phyloP scores from a whole-genome alignment of 2,329 filamentous ascomycete species.

The Leptographium wingfieldii region DNA sequence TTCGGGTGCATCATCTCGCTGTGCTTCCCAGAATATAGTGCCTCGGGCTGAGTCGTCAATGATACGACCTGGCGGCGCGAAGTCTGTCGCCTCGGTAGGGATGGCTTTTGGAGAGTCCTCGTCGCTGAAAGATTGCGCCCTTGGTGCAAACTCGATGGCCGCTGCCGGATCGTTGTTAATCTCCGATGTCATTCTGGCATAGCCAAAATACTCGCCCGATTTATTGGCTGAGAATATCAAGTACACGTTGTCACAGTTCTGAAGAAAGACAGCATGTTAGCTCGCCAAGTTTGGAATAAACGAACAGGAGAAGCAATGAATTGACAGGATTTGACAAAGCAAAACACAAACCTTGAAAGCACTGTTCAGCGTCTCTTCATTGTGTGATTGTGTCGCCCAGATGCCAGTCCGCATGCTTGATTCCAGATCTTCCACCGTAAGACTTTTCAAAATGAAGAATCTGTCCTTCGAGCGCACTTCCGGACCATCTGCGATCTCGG shows the following conservation, averaged over 20 bases:
- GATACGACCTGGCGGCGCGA: slow-evolving; percentile 69
- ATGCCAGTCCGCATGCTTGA: slow-evolving; percentile 75
- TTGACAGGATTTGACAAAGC: not conserved
- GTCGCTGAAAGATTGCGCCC: slow-evolving; percentile 43
- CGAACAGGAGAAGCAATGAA: not conserved
- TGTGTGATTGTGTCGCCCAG: slow-evolving; percentile 92
- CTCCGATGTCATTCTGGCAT: slow-evolving; percentile 76
- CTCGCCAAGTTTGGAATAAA: no score
- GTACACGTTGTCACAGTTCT: slow-evolving; percentile 76
- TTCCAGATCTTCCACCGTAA: slow-evolving; percentile 83
- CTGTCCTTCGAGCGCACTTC: slow-evolving; percentile 42
- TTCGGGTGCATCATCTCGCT: slow-evolving; percentile 25
- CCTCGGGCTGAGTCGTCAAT: slow-evolving; percentile 89
- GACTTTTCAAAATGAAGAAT: slow-evolving; percentile 86
- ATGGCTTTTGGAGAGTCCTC: slow-evolving; percentile 67
- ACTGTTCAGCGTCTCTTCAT: slow-evolving; percentile 69
- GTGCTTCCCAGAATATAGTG: slow-evolving; percentile 92
- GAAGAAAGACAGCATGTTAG: not conserved
- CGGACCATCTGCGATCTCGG: not conserved
- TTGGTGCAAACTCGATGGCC: slow-evolving; percentile 56
- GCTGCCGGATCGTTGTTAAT: slow-evolving; percentile 67
- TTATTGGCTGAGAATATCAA: slow-evolving; percentile 95
- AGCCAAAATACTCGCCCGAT: slow-evolving; percentile 93
- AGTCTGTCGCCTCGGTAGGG: slow-evolving; percentile 63
- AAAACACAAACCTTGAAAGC: slow-evolving; percentile 59